These are phyloP conservation scores for Syzygium jambos DNA, from an alignment of 345 rosid species.

Conservation along the genomic window DNA sequence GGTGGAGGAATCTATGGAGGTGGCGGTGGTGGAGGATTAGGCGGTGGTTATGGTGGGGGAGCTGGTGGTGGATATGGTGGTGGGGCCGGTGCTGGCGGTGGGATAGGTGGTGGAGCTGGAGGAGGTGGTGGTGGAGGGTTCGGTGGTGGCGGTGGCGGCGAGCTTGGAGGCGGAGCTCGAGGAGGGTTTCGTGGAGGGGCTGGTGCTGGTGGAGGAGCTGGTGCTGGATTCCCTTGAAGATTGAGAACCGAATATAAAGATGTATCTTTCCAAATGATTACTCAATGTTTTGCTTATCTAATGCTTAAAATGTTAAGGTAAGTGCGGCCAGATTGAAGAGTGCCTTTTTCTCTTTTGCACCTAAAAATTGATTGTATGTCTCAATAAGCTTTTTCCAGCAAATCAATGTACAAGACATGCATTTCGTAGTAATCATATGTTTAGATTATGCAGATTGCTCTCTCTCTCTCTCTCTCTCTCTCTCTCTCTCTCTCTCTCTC, in stretches of 20 bases:
- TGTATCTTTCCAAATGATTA: not conserved
- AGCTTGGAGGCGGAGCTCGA: conserved; percentile 4
- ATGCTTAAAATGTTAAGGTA: not conserved
- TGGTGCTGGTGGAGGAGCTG: conserved; percentile 26
- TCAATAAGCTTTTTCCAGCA: too few species aligned
- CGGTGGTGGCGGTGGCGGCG: not conserved
- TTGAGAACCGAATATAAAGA: not conserved
- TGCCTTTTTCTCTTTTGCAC: too few species aligned
- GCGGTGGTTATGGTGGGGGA: conserved; percentile 2
- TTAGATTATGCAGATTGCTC: too few species aligned
- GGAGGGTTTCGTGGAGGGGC: conserved; percentile 20
- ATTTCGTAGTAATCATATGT: too few species aligned
- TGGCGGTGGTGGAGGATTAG: not conserved
- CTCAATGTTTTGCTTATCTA: not conserved
- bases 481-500: too few species aligned
- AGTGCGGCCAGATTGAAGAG: too few species aligned
- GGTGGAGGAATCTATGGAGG: not conserved
- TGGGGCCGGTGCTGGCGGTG: conserved; percentile 19
- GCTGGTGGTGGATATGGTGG: not conserved
- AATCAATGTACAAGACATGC: too few species aligned
- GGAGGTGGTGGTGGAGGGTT: conserved; percentile 15
- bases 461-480: too few species aligned
- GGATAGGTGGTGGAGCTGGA: conserved; percentile 9
- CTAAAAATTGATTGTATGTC: too few species aligned
- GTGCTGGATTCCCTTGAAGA: conserved; percentile 21